These are phyloP conservation scores for Chondrostereum purpureum DNA, from an alignment of 1,284 basidiomycete species.

Conservation along the genomic window DNA sequence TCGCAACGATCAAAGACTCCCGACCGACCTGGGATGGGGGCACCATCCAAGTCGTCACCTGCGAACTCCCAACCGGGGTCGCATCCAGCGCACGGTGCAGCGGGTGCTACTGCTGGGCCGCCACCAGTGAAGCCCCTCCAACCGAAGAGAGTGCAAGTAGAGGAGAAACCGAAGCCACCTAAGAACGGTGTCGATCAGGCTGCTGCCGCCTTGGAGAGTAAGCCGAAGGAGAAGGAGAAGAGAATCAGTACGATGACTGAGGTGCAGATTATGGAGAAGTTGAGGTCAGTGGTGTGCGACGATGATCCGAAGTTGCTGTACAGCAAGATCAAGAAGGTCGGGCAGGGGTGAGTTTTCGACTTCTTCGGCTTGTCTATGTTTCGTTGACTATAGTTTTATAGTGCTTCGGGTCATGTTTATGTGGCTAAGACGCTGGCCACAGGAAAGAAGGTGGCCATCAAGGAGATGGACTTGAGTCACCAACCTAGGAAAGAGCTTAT, in stretches of 20 bases:
- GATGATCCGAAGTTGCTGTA: conserved; percentile 90
- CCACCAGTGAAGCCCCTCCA: conserved; percentile 74
- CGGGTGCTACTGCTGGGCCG: conserved; percentile 45
- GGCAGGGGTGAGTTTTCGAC: conserved; percentile 75
- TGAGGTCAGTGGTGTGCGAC: conserved; percentile 80
- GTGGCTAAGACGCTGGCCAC: conserved; percentile 89
- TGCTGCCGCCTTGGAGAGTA: conserved; percentile 66
- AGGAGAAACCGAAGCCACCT: conserved; percentile 31
- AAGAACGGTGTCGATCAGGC: conserved; percentile 54
- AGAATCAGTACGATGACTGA: conserved; percentile 96
- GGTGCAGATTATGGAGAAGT: conserved; percentile 97
- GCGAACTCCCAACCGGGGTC: conserved; percentile 36
- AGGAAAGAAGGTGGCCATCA: conserved; percentile 94
- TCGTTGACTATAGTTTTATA: conserved; percentile 22
- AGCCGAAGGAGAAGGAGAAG: conserved; percentile 71
- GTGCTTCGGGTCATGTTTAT: conserved; percentile 97
- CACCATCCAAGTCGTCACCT: conserved; percentile 50
- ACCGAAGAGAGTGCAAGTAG: conserved; percentile 57
- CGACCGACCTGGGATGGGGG: conserved; percentile 31
- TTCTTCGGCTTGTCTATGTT: conserved; percentile 1
- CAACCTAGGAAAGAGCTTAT: conserved; percentile 97
- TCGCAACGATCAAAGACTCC: conserved; percentile 12
- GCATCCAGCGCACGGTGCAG: conserved; percentile 37
- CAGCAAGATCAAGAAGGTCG: conserved; percentile 98
- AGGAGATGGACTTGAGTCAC: conserved; percentile 97